Evolutionary conservation across 345 rosid species (phyloP), one percentile per base, ranked within the genome.

Genomic region (Isatis tinctoria): DNA sequence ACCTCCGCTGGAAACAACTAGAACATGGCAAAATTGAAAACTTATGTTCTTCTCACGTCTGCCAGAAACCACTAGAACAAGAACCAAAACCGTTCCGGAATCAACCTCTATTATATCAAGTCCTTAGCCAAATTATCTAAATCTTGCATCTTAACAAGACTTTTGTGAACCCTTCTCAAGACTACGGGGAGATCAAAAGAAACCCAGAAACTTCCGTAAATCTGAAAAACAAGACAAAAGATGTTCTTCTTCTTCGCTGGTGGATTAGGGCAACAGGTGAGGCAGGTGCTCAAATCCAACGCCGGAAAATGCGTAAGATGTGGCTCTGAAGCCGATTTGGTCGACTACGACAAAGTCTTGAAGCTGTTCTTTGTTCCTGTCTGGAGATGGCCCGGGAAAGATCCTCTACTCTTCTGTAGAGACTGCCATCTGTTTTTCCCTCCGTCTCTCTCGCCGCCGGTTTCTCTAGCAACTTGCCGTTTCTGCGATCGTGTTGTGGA

Each of bases 231-330:
- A 22, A 22, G 2, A 7, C 40, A 16, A 70, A 20, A 13, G n/a
- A 94, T 91, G 96, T 88, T 91, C 84, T 88, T 89, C 87, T 94
- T 94, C 86, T 87, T 94, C 70, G 97, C 75, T 4, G 97, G 97
- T 36, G 97, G 96, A 60, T 45, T 94, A 51, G 90, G 86, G 71
- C 96, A 94, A 72, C 96, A 90, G 62, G 93, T 82, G 26, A 79
- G 90, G 28, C 85, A 67, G 77, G 92, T 94, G 13, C 77, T 90
- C 54, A 82, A 90, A 82, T 79, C 87, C 14, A 86, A 88, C 28
- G 93, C 79, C 12, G 91, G 91, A 9, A 80, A 80, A 47, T 91
- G 98, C 86, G 79, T 91, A 18, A 75, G 72, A 60, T 91, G 98
- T 66, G 83, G 87, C 3, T 91, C 96, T 10, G 73, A 56, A 40